Base-by-base conservation (phyloP, 2,329 filamentous ascomycete genomes). In the Geosmithia putterillii region DNA sequence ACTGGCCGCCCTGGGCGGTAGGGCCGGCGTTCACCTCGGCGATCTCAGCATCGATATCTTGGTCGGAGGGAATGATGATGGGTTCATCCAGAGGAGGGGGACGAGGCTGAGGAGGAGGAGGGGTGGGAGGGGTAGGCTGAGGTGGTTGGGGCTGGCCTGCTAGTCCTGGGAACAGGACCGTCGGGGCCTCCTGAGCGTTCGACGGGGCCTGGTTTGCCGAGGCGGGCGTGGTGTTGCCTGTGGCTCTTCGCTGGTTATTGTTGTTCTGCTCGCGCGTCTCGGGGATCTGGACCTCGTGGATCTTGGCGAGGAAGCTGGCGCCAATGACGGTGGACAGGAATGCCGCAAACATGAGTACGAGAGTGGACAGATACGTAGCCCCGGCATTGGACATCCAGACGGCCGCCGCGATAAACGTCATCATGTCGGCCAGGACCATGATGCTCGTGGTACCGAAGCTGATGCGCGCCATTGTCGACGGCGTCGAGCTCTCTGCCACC, bases 401-500 rank as follows among this genome's bases (percentile, higher is more conserved):
- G 10, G 65, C 67, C n/a, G 71, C 70, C n/a, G 66, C 67, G 2
- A 66, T 65, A 48, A 81, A 79, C 3, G 74, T 64, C 48, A 81
- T 64, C 10, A 74, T 75, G 50, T 83, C 79, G 15, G 74, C 74
- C 45, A 82, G 63, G 25, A 80, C 63, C 73, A 83, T 81, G 48
- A 74, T 68, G 42, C 69, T 68, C 20, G 73, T 67, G 0, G 78
- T 81, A 54, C 71, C 72, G 54, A 83, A 79, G 57, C 79, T 83
- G 51, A 83, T 71, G 17, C 80, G 69, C 3, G 76, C 78, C 50
- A 82, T 66, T 2, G 79, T 83, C 0, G 79, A 83, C 3, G 80
- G 80, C 7, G 80, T 83, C 40, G 69, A 79, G 1, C 78, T 74
- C 53, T 82, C 78, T 49, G 73, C 74, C 65, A 81, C 79, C 59